Percentiles rank a stretch among this genome's conserved stretches.
These are phyloP conservation scores for Dacryopinax primogenitus DNA, from an alignment of 768 basidiomycete species.

Conservation along the genomic window DNA sequence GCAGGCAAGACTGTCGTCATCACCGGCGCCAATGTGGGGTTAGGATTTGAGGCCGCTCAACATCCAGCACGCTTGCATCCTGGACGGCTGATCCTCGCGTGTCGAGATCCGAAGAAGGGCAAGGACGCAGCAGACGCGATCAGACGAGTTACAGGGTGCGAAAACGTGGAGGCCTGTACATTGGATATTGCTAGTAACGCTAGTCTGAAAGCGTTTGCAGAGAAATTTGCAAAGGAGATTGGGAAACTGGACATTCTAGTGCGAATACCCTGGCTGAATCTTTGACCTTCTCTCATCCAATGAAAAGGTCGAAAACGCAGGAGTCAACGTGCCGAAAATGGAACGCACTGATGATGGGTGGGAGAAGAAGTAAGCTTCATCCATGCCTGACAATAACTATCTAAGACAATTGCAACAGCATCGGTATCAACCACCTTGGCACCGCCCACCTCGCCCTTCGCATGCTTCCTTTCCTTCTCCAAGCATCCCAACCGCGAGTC, in stretches of 20 bases:
- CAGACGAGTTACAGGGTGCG: conserved; percentile 23
- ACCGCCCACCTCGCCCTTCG: conserved; percentile 32
- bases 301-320: conserved; percentile 33
- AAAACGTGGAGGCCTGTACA: conserved; percentile 29
- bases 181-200: conserved; percentile 34
- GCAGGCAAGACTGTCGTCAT: conserved; percentile 14
- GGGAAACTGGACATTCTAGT: conserved; percentile 33
- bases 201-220: conserved; percentile 32
- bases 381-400: background rate
- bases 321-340: conserved; percentile 15
- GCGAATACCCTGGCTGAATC: background rate
- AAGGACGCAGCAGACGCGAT: background rate
- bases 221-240: conserved; percentile 23
- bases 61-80: conserved; percentile 24
- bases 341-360: conserved; percentile 33
- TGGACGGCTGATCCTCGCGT: conserved; percentile 12
- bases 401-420: conserved; percentile 21
- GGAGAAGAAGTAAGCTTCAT: conserved; percentile 32
- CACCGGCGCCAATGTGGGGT: conserved; percentile 15
- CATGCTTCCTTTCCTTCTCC: conserved; percentile 34
- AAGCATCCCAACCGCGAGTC: conserved; percentile 28
- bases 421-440: conserved; percentile 39
- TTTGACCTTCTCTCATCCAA: background rate
- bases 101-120: background rate
- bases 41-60: conserved; percentile 17